Base-by-base conservation (phyloP, 108 stramenopile genomes). In the Conticribra weissflogii region DNA sequence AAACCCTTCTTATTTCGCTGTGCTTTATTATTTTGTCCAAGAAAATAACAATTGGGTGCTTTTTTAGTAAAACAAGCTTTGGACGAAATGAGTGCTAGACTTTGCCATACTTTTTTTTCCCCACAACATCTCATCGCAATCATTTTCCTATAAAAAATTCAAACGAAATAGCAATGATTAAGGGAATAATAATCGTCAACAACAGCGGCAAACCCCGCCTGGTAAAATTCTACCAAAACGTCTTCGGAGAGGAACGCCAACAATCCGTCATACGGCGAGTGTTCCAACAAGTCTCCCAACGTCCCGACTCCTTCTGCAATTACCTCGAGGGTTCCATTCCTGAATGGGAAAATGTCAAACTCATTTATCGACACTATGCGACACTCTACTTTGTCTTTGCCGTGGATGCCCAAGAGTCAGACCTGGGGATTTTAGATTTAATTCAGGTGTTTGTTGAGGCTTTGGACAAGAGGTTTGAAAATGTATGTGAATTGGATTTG, bases 361-460 rank as follows among this genome's bases (percentile, higher is more conserved):
- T 99, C 2, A 98, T 99, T 33, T 99, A 99, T 75, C 78, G 99
- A 30, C 98, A 99, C 74, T 99, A 99, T 71, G 99, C 99, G 0
- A 99, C 99, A 0, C 83, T 99, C 5, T 99, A 97, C 82, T 99
- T 99, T 83, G 96, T 99, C 2, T 98, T 99, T 80, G 97, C 97
- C 0, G 98, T 98, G 36, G 98, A 99, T 63, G 53, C 88, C 21
- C 97, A 98, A 71, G 99, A 99, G 71, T 92, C 90, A 19, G 99
- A 99, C 77, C 81, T 99, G 63, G 99, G 99, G n/a, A 98, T 99
- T 50, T 75, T 99, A 25, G 99, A 98, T 84, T 78, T 99, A 57
- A 98, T 99, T 56, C 98, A 99, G 83, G 99, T 99, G 31, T 99
- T 99, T 78, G 99, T 99, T 30, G 99, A 99, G 69, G 94, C 98